Evolutionary conservation across 106 monocot species (phyloP).

Genomic region (Gastrodia elata): DNA sequence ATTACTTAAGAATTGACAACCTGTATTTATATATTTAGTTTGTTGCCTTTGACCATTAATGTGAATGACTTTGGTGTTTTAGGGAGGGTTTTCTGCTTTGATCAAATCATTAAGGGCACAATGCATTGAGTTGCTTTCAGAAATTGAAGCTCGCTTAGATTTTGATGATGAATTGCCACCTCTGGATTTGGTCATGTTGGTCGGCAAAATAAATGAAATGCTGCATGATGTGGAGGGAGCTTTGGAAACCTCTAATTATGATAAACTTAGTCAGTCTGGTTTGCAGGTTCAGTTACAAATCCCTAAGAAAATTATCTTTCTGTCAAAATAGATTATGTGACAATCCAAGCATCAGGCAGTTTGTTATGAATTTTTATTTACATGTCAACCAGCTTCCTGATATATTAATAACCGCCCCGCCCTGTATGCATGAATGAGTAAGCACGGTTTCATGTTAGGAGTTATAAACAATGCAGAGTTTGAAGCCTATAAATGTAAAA

Average conservation of each 20-base stretch:
- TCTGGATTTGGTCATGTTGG: conserved; percentile 33
- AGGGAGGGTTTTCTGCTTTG: conserved; percentile 92
- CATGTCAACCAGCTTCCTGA: not conserved
- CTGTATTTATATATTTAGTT: not conserved
- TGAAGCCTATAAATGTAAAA: not conserved
- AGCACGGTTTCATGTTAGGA: not conserved
- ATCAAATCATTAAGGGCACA: conserved; percentile 65
- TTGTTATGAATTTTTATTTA: not conserved
- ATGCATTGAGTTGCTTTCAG: conserved; percentile 82
- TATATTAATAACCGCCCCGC: not conserved
- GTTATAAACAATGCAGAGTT: not conserved
- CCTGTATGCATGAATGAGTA: not conserved
- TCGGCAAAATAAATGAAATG: conserved; percentile 55
- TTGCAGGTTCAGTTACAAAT: conserved; percentile 39
- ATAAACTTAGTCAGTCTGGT: conserved; percentile 84
- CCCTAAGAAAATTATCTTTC: not conserved
- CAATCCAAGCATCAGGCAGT: not conserved
- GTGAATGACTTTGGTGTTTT: not conserved
- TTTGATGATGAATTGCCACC: conserved; percentile 97
- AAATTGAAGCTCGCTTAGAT: conserved; percentile 94
- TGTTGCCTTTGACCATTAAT: not conserved
- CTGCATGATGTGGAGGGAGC: conserved; percentile 59
- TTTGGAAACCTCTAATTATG: conserved; percentile 83
- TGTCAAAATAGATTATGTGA: not conserved
- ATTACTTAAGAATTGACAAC: not conserved